phyloP scores from a whole-genome alignment of 2,329 filamentous ascomycete species.

The Metarhizium robertsii region DNA sequence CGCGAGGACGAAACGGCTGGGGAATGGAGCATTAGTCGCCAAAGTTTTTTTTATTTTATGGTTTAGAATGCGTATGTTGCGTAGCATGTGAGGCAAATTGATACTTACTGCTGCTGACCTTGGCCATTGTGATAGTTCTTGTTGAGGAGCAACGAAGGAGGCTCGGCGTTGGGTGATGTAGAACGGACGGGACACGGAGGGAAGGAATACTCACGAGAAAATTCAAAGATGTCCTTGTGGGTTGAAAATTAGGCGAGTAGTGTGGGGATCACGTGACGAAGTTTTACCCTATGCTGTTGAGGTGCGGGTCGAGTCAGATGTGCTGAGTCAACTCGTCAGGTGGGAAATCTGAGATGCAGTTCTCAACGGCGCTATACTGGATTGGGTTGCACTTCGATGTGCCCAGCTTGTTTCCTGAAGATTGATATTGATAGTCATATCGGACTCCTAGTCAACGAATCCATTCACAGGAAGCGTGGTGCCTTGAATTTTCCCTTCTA shows the following conservation, averaged over 20 bases:
- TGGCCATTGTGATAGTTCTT: conserved; percentile 52
- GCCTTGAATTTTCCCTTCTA: too few species aligned
- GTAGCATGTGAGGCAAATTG: background rate
- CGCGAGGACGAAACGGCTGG: conserved; percentile 65
- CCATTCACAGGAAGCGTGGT: too few species aligned
- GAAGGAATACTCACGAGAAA: conserved; percentile 2
- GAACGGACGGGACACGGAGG: conserved; percentile 3
- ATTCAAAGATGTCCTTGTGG: conserved; percentile 17
- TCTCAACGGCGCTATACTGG: background rate
- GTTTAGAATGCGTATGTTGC: background rate
- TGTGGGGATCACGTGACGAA: conserved; percentile 22
- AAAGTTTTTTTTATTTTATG: background rate
- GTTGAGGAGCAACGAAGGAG: conserved; percentile 15
- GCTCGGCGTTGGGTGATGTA: conserved; percentile 23
- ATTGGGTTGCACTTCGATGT: conserved; percentile 3
- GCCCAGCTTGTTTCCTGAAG: too few species aligned
- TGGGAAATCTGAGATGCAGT: too few species aligned
- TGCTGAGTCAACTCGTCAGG: background rate
- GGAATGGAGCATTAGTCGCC: background rate
- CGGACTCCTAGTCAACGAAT: too few species aligned
- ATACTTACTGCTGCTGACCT: conserved; percentile 53
- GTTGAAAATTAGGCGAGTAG: conserved; percentile 18
- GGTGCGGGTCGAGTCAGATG: too few species aligned
- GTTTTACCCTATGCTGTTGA: conserved; percentile 1
- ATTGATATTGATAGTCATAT: background rate